phyloP scores from a whole-genome alignment of 257 asterid species.

The Solanum ahanhuiri region DNA sequence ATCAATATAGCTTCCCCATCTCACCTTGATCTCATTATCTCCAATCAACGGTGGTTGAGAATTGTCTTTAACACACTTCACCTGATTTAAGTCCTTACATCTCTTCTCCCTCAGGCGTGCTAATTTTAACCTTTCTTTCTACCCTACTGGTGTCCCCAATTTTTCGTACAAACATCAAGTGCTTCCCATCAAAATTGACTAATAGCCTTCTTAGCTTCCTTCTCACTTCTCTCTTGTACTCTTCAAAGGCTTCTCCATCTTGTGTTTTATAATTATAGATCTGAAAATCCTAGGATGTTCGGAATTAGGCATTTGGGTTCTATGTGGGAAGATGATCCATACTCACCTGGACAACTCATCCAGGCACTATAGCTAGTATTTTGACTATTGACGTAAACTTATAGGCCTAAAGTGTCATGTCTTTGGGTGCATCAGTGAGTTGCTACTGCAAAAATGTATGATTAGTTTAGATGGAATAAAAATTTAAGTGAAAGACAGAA shows the following conservation, averaged over 20 bases:
- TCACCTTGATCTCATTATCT: neutral
- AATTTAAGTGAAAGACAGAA: neutral
- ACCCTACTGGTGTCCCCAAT: neutral
- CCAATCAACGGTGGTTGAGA: neutral
- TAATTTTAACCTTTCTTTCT: neutral
- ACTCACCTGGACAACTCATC: neutral
- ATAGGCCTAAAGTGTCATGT: neutral
- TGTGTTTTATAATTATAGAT: neutral
- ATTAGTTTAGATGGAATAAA: neutral
- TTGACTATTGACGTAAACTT: neutral
- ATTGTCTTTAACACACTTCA: neutral
- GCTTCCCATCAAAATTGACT: neutral
- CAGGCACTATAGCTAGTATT: neutral
- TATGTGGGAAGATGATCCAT: neutral
- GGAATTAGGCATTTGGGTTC: neutral
- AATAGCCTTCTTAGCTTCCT: neutral
- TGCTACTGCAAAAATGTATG: neutral
- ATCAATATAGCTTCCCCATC: neutral
- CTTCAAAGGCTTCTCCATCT: neutral
- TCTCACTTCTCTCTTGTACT: neutral
- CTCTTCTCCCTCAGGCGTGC: neutral
- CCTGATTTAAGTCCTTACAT: neutral
- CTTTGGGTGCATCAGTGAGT: neutral
- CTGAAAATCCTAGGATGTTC: neutral
- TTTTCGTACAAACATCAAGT: neutral